Conservation (phyloP, 2,329 filamentous ascomycete genomes). For the Diaporthe citrichinensis region DNA sequence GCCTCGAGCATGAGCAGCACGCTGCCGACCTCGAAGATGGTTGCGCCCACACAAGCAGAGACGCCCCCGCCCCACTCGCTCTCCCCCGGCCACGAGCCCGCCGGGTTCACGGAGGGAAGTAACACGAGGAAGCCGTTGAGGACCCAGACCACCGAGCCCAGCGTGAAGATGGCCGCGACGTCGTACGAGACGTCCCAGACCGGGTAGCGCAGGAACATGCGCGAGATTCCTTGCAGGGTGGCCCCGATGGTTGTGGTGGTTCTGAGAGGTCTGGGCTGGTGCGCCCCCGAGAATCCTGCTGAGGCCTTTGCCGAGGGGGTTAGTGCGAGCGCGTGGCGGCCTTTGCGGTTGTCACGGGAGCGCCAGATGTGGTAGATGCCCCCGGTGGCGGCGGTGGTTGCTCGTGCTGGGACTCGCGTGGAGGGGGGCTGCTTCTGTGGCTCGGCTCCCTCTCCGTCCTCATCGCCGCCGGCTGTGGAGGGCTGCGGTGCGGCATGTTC, state of each 20-base stretch:
- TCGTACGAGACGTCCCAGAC: slow-evolving; percentile 60
- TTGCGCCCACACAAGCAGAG: slow-evolving; percentile 76
- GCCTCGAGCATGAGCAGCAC: slow-evolving; percentile 76
- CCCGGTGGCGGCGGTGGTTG: background rate
- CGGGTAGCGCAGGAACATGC: slow-evolving; percentile 54
- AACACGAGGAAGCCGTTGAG: slow-evolving; percentile 76
- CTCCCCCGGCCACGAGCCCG: slow-evolving; percentile 68
- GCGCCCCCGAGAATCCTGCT: background rate
- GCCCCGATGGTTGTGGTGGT: slow-evolving; percentile 47
- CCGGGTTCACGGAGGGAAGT: slow-evolving; percentile 69
- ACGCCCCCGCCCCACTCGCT: slow-evolving; percentile 69
- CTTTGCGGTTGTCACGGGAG: slow-evolving; percentile 60
- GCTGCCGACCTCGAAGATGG: slow-evolving; percentile 75
- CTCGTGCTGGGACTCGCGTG: background rate
- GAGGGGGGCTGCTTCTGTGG: background rate
- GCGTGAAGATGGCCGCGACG: slow-evolving; percentile 56
- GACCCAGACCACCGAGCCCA: slow-evolving; percentile 63
- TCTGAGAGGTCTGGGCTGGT: slow-evolving; percentile 28
- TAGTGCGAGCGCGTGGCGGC: slow-evolving; percentile 53
- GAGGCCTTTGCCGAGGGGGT: slow-evolving; percentile 37
- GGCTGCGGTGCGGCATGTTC: background rate
- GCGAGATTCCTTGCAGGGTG: slow-evolving; percentile 49
- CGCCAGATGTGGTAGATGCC: slow-evolving; percentile 55
- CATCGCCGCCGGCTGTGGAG: background rate
- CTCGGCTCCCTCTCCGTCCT: background rate